Conservation (phyloP, 768 basidiomycete species). For the Steccherinum ochraceum region DNA sequence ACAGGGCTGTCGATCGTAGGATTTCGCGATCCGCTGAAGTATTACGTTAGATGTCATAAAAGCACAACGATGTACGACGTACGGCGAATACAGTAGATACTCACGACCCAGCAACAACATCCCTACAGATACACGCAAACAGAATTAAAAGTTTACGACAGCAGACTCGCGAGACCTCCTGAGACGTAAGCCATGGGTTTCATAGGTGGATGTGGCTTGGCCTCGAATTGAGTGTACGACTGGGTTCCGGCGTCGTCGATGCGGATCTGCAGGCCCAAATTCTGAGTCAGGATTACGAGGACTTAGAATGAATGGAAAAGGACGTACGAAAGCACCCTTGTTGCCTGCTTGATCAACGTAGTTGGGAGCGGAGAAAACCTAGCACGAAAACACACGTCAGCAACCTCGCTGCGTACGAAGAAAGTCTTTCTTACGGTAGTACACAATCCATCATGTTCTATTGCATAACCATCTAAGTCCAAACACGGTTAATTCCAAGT, state of each 20-base stretch:
- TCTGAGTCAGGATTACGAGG: not conserved
- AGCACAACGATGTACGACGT: no score
- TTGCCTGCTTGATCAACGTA: conserved; percentile 90
- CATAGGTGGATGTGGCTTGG: conserved; percentile 81
- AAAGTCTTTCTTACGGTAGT: conserved; percentile 58
- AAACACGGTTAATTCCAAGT: no score
- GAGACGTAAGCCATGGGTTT: conserved; percentile 89
- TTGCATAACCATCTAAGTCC: conserved; percentile 78
- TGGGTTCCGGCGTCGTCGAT: conserved; percentile 73
- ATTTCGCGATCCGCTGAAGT: no score
- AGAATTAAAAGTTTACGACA: conserved; percentile 65
- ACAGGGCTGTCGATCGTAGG: no score
- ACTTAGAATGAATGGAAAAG: conserved; percentile 2
- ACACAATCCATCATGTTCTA: conserved; percentile 93
- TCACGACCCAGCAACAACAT: no score
- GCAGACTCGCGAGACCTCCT: conserved; percentile 58
- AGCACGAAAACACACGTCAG: conserved; percentile 4
- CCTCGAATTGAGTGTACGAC: conserved; percentile 77
- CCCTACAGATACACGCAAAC: no score
- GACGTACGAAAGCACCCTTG: conserved; percentile 83
- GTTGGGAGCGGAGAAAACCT: conserved; percentile 95
- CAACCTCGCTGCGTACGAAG: not conserved
- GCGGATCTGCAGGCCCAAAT: conserved; percentile 50
- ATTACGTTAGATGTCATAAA: no score
- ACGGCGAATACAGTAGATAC: no score